Evolutionary conservation across 768 basidiomycete genomes (phyloP).

Genomic region (Arthromyces matolae): DNA sequence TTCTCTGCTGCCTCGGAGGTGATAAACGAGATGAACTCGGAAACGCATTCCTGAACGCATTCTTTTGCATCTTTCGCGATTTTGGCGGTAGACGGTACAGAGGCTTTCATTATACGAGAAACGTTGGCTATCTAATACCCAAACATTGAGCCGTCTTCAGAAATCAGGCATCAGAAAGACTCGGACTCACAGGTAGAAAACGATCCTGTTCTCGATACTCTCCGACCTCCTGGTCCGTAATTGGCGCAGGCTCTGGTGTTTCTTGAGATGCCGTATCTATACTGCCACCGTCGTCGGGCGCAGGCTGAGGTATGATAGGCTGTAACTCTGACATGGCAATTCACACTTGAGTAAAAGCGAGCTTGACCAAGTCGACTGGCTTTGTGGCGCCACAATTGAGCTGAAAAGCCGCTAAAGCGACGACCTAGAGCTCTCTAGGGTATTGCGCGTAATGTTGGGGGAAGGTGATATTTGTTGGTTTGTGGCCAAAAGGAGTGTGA

Average conservation of each 20-base stretch:
- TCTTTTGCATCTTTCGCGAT: conserved; percentile 98
- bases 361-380: neutral
- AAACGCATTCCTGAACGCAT: conserved; percentile 97
- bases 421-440: neutral
- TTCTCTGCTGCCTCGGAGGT: conserved; percentile 96
- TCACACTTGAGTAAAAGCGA: conserved; percentile 4
- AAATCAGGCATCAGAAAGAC: neutral
- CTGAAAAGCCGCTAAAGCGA: conserved; percentile 2
- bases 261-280: conserved; percentile 35
- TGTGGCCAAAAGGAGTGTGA: too few relatives aligned
- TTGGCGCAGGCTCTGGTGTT: conserved; percentile 57
- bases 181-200: conserved; percentile 75
- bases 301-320: conserved; percentile 40
- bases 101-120: conserved; percentile 93
- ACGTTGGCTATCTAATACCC: conserved; percentile 91
- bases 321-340: conserved; percentile 33
- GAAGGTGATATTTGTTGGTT: too few relatives aligned
- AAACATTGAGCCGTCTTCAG: neutral
- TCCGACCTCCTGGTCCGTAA: conserved; percentile 90
- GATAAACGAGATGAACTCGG: conserved; percentile 97
- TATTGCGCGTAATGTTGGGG: neutral
- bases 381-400: conserved; percentile 7
- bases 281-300: conserved; percentile 34
- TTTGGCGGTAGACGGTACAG: conserved; percentile 87
- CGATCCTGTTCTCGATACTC: conserved; percentile 95